Conservation (phyloP, 805 yeast genomes). For the Candida maris region DNA sequence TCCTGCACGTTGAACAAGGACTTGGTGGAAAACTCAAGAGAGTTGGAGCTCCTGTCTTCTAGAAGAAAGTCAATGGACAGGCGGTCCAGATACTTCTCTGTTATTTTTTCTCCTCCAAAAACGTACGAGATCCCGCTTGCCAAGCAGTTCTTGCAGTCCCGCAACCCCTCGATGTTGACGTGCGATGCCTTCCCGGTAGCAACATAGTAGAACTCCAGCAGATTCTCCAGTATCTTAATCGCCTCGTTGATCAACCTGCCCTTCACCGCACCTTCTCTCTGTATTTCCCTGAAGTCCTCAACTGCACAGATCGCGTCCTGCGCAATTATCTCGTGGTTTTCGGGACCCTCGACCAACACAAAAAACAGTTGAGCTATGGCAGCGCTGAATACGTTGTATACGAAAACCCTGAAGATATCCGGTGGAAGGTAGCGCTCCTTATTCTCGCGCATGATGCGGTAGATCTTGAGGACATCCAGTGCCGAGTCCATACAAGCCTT, state of each 20-base stretch:
- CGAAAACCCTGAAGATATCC: conserved; percentile 1
- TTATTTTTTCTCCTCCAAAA: conserved; percentile 2
- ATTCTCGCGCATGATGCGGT: conserved; percentile 1
- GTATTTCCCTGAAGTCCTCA: conserved; percentile 2
- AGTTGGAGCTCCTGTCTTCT: conserved; percentile 1
- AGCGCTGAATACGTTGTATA: conserved; percentile 4
- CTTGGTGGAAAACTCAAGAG: not conserved
- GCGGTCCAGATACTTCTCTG: conserved; percentile 3
- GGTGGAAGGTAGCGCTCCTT: conserved; percentile 2
- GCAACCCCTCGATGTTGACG: not conserved
- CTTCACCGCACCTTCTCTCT: not conserved
- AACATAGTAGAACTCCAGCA: conserved; percentile 2
- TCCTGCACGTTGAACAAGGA: conserved; percentile 2
- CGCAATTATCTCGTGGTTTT: conserved; percentile 2
- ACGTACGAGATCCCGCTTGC: conserved; percentile 2
- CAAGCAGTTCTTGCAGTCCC: conserved; percentile 1
- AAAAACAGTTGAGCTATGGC: conserved; percentile 2
- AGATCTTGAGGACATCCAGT: conserved; percentile 2
- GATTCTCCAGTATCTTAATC: conserved; percentile 2
- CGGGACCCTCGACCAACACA: conserved; percentile 3
- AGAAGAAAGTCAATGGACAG: conserved; percentile 3
- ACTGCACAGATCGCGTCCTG: conserved; percentile 1
- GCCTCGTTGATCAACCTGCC: conserved; percentile 4
- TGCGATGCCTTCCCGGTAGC: conserved; percentile 1
- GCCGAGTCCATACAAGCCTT: conserved; percentile 3